Evolutionary conservation across 805 yeast genomes (phyloP).

Genomic region (Wickerhamomyces rabaulensis): DNA sequence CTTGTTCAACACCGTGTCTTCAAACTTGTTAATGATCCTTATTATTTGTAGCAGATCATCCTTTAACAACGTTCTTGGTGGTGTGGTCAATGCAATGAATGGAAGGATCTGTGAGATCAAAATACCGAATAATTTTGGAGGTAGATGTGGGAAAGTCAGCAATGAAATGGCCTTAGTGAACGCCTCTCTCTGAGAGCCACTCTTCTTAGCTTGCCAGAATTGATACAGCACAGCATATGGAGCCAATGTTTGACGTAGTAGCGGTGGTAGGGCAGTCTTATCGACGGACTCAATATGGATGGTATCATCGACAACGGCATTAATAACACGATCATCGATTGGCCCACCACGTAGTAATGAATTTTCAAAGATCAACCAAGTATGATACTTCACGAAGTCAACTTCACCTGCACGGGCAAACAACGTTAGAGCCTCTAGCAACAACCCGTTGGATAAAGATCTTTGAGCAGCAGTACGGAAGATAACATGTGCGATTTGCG

Average conservation of each 20-base stretch:
- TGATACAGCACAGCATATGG: slow-evolving; percentile 64
- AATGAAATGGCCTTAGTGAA: slow-evolving; percentile 32
- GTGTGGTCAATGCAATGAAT: slow-evolving; percentile 26
- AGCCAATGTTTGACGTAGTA: slow-evolving; percentile 61
- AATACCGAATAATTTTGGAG: slow-evolving; percentile 43
- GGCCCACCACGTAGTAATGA: slow-evolving; percentile 47
- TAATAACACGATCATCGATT: slow-evolving; percentile 51
- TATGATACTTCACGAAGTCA: slow-evolving; percentile 42
- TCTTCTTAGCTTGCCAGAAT: slow-evolving; percentile 33
- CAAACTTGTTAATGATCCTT: slow-evolving; percentile 19
- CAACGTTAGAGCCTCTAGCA: slow-evolving; percentile 59
- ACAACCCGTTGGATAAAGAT: slow-evolving; percentile 16
- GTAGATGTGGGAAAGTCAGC: slow-evolving; percentile 48
- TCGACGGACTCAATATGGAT: slow-evolving; percentile 25
- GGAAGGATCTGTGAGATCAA: slow-evolving; percentile 45
- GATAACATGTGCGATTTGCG: slow-evolving; percentile 51
- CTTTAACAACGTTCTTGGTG: slow-evolving; percentile 18
- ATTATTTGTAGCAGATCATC: slow-evolving; percentile 17
- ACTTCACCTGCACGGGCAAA: slow-evolving; percentile 59
- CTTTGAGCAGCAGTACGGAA: slow-evolving; percentile 31
- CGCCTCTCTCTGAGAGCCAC: slow-evolving; percentile 24
- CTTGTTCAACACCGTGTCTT: slow-evolving; percentile 6
- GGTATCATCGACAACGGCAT: slow-evolving; percentile 40
- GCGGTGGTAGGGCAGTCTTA: slow-evolving; percentile 37
- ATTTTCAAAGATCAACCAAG: slow-evolving; percentile 62